A percentile compares a stretch with the other conserved stretches of the same genome.
These are phyloP conservation scores for Cutaneotrichosporon sp. DNA, from an alignment of 1,284 basidiomycete genomes.

Conservation along the genomic window DNA sequence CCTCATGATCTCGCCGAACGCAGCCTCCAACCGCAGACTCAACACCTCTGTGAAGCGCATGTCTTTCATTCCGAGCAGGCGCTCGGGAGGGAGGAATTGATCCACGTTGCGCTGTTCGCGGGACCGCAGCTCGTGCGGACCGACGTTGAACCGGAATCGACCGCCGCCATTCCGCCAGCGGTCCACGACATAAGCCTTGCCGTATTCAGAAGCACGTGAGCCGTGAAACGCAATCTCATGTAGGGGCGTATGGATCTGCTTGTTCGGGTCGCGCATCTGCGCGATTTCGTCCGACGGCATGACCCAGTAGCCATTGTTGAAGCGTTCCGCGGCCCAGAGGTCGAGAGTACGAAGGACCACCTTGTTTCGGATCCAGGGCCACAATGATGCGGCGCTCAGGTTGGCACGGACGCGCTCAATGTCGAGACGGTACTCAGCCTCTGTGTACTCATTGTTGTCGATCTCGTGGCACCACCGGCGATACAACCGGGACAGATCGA, in stretches of 20 bases:
- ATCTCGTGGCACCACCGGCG: slow-evolving; percentile 14
- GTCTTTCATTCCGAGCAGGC: slow-evolving; percentile 16
- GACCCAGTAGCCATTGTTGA: slow-evolving; percentile 36
- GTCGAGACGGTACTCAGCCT: slow-evolving; percentile 13
- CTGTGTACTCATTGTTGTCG: slow-evolving; percentile 14
- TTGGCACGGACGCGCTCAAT: background rate
- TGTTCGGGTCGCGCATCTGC: slow-evolving; percentile 14
- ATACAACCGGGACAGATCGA: background rate
- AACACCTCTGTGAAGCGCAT: slow-evolving; percentile 9
- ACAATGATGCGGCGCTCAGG: background rate
- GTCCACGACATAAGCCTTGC: background rate
- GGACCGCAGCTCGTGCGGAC: background rate
- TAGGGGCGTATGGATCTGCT: slow-evolving; percentile 10
- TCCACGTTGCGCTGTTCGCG: background rate
- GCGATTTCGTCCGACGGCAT: slow-evolving; percentile 36
- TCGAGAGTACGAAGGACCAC: slow-evolving; percentile 26
- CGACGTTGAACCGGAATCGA: background rate
- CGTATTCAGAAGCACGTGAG: background rate
- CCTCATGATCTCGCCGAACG: slow-evolving; percentile 18
- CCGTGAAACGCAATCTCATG: slow-evolving; percentile 1
- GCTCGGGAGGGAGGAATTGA: slow-evolving; percentile 16
- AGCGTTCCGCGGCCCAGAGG: slow-evolving; percentile 29
- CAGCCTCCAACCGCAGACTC: slow-evolving; percentile 2
- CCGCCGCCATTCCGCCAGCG: background rate
- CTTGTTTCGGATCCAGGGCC: slow-evolving; percentile 16